These are phyloP conservation scores for Russula sp. DNA, from an alignment of 768 basidiomycete species.

Conservation along the genomic window DNA sequence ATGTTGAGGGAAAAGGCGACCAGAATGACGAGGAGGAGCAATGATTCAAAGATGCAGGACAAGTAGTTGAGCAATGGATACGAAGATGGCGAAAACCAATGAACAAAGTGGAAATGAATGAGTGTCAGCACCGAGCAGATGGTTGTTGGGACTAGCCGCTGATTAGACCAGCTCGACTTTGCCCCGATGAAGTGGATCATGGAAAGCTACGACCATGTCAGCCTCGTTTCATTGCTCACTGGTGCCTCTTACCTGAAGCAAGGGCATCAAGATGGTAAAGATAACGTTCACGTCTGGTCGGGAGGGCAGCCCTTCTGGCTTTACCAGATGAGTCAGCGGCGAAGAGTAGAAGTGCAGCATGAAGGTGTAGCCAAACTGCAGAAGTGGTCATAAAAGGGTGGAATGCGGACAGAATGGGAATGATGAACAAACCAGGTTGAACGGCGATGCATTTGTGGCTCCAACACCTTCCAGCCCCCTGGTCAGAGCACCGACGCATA, in stretches of 20 bases:
- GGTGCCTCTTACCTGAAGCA: slow-evolving; percentile 51
- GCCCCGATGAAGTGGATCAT: slow-evolving; percentile 63
- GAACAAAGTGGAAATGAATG: slow-evolving; percentile 59
- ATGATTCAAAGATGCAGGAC: slow-evolving; percentile 64
- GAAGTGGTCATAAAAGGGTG: not conserved
- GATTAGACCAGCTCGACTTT: slow-evolving; percentile 53
- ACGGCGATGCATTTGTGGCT: slow-evolving; percentile 49
- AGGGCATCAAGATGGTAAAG: slow-evolving; percentile 66
- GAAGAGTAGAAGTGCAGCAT: slow-evolving; percentile 69
- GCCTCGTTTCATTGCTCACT: not conserved
- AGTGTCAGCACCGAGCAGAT: slow-evolving; percentile 55
- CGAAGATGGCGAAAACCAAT: slow-evolving; percentile 41
- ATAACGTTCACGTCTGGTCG: slow-evolving; percentile 69
- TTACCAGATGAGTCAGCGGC: slow-evolving; percentile 49
- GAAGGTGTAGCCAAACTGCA: slow-evolving; percentile 71
- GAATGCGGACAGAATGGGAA: not conserved
- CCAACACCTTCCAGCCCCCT: slow-evolving; percentile 61
- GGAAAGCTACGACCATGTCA: slow-evolving; percentile 39
- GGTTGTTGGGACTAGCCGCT: slow-evolving; percentile 66
- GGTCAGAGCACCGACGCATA: slow-evolving; percentile 60
- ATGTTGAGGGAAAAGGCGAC: slow-evolving; percentile 57
- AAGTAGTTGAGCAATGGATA: slow-evolving; percentile 74
- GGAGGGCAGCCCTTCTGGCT: slow-evolving; percentile 42
- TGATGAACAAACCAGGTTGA: slow-evolving; percentile 50
- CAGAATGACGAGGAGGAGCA: slow-evolving; percentile 50